phyloP scores from a whole-genome alignment of 495 filamentous ascomycete genomes.

The Podospora pseudoanserina region DNA sequence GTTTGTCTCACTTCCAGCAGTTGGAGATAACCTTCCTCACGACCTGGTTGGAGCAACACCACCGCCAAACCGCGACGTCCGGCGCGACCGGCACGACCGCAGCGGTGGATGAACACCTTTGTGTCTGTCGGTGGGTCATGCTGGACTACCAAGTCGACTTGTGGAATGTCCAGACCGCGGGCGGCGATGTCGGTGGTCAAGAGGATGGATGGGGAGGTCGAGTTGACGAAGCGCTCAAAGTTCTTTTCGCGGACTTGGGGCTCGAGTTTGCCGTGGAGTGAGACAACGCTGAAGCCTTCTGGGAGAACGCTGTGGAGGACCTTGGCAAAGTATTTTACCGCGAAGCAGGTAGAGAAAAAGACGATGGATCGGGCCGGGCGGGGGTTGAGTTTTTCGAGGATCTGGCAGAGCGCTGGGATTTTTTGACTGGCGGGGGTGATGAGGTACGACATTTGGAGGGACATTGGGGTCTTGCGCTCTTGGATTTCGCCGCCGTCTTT shows the following conservation, averaged over 20 bases:
- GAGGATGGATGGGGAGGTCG: conserved; percentile 68
- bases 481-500: conserved; percentile 62
- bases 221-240: conserved; percentile 54
- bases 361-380: conserved; percentile 82
- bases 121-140: conserved; percentile 89
- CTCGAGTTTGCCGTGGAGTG: conserved; percentile 92
- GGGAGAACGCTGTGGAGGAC: conserved; percentile 66
- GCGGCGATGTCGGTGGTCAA: conserved; percentile 65
- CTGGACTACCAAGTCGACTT: conserved; percentile 90
- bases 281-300: conserved; percentile 62
- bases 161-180: conserved; percentile 88
- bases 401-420: conserved; percentile 63
- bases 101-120: conserved; percentile 92
- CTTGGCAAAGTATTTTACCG: conserved; percentile 87
- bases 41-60: conserved; percentile 74
- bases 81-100: conserved; percentile 86
- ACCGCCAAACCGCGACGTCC: conserved; percentile 82
- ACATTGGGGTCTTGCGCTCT: conserved; percentile 83
- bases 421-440: conserved; percentile 71
- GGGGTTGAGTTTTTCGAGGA: conserved; percentile 65
- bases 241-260: conserved; percentile 51
- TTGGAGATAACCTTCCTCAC: conserved; percentile 82
- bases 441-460: conserved; percentile 85
- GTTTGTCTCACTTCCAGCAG: conserved; percentile 90
- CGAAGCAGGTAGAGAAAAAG: conserved; percentile 90